Percentiles rank a stretch among this genome's conserved stretches.
Evolutionary conservation across 768 basidiomycete genomes (phyloP).

Genomic region (Boletus reticuloceps): DNA sequence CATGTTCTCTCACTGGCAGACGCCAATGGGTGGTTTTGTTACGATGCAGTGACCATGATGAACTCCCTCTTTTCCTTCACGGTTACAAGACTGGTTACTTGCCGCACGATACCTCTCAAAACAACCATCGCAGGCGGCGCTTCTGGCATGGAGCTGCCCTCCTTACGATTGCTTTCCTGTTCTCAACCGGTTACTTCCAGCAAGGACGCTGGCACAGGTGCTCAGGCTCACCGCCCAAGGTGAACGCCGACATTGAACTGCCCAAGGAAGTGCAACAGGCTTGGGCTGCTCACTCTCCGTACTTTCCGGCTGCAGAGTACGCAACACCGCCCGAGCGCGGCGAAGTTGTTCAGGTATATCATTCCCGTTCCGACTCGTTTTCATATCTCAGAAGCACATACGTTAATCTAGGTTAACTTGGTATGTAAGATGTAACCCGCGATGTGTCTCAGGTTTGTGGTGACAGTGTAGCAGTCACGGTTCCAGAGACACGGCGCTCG

Average conservation of each 20-base stretch:
- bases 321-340: slow-evolving; percentile 46
- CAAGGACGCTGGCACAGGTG: slow-evolving; percentile 7
- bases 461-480: slow-evolving; percentile 40
- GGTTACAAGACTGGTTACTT: slow-evolving; percentile 2
- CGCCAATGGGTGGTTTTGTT: not conserved
- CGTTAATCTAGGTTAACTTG: slow-evolving; percentile 24
- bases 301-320: slow-evolving; percentile 48
- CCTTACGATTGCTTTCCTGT: slow-evolving; percentile 15
- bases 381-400: not conserved
- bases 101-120: not conserved
- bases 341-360: slow-evolving; percentile 51
- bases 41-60: not conserved
- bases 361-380: not conserved
- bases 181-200: slow-evolving; percentile 12
- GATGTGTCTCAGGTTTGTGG: not conserved
- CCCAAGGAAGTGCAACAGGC: slow-evolving; percentile 29
- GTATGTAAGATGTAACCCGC: slow-evolving; percentile 13
- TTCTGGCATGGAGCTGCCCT: slow-evolving; percentile 1
- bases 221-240: not conserved
- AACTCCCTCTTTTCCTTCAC: slow-evolving; percentile 6
- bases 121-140: not conserved
- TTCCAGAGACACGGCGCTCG: slow-evolving; percentile 81
- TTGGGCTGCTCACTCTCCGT: slow-evolving; percentile 68
- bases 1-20: slow-evolving; percentile 5
- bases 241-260: slow-evolving; percentile 1